Percentiles rank a stretch among this genome's conserved stretches.
phyloP scores from a whole-genome alignment of 2,329 filamentous ascomycete genomes.

The Bipolaris oryzae region DNA sequence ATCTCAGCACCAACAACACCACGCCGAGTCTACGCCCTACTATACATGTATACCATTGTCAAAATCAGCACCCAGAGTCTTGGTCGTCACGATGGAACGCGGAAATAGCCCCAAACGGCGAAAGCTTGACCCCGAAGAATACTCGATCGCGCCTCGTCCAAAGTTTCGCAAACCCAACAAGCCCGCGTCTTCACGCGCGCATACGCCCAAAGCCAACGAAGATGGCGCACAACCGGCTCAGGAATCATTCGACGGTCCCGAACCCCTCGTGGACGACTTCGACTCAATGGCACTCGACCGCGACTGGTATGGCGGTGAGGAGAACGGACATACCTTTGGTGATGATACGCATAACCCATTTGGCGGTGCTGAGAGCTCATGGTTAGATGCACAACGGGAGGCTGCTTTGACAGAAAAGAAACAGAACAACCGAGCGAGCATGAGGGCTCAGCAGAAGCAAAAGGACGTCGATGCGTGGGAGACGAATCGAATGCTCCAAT shows the following conservation, averaged over 20 bases:
- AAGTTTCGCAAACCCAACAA: constrained; percentile 48
- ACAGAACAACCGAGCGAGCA: constrained; percentile 71
- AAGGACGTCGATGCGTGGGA: constrained; percentile 98
- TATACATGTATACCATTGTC: neutral
- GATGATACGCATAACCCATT: constrained; percentile 95
- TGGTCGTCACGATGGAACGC: constrained; percentile 40
- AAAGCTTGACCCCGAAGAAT: constrained; percentile 69
- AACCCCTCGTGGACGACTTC: constrained; percentile 66
- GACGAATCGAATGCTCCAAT: constrained; percentile 96
- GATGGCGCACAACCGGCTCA: constrained; percentile 55
- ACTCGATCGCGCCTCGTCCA: constrained; percentile 59
- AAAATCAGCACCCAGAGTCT: neutral
- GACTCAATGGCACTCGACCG: constrained; percentile 80
- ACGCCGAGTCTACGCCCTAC: neutral
- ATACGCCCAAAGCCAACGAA: constrained; percentile 41
- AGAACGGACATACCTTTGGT: constrained; percentile 82
- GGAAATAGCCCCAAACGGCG: constrained; percentile 67
- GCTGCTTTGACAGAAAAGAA: constrained; percentile 80
- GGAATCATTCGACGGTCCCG: constrained; percentile 65
- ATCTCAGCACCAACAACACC: constrained; percentile 4
- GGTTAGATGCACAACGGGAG: constrained; percentile 78
- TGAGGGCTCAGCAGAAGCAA: constrained; percentile 80
- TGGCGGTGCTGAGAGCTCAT: constrained; percentile 72
- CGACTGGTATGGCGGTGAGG: constrained; percentile 91
- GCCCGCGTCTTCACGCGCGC: constrained; percentile 43